Percentiles rank a stretch among this genome's conserved stretches.
Conservation (phyloP, 2,329 filamentous ascomycete genomes). For the Xylaria sp. region DNA sequence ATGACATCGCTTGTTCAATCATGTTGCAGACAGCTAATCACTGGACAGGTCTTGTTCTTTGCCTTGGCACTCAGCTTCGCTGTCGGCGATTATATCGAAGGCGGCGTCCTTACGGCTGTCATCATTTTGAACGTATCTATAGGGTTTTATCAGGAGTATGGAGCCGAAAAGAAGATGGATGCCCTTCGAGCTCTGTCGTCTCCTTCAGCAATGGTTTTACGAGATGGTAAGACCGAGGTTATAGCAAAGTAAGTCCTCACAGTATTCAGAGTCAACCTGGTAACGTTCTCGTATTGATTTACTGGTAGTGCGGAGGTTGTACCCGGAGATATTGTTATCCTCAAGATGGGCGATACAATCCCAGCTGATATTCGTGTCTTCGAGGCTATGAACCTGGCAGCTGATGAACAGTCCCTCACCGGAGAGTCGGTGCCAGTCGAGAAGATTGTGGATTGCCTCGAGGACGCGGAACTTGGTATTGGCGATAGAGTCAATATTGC, state of each 20-base stretch:
- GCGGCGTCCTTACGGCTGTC: slow-evolving; percentile 73
- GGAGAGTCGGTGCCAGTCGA: slow-evolving; percentile 80
- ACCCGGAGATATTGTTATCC: slow-evolving; percentile 75
- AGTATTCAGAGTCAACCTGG: slow-evolving; percentile 28
- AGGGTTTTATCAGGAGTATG: slow-evolving; percentile 73
- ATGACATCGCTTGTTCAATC: slow-evolving; percentile 46
- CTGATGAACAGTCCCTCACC: slow-evolving; percentile 81
- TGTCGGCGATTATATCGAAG: slow-evolving; percentile 75
- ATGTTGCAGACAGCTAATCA: slow-evolving; percentile 49
- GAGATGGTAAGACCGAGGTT: slow-evolving; percentile 67
- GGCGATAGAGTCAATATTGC: slow-evolving; percentile 80
- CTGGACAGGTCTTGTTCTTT: slow-evolving; percentile 76
- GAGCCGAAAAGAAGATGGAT: slow-evolving; percentile 75
- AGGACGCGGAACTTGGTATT: slow-evolving; percentile 69
- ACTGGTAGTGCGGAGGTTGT: slow-evolving; percentile 69
- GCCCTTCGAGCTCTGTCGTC: slow-evolving; percentile 70
- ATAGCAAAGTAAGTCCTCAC: slow-evolving; percentile 64
- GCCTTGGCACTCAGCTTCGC: slow-evolving; percentile 79
- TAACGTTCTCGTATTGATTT: slow-evolving; percentile 26
- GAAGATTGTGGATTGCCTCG: slow-evolving; percentile 68
- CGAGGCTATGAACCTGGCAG: slow-evolving; percentile 81
- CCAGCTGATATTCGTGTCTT: slow-evolving; percentile 77
- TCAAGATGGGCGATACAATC: slow-evolving; percentile 79
- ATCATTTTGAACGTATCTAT: slow-evolving; percentile 76
- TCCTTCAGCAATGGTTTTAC: slow-evolving; percentile 70